Evolutionary conservation across 306 rosid genomes (phyloP).

Genomic region (Adenanthera pavonina): DNA sequence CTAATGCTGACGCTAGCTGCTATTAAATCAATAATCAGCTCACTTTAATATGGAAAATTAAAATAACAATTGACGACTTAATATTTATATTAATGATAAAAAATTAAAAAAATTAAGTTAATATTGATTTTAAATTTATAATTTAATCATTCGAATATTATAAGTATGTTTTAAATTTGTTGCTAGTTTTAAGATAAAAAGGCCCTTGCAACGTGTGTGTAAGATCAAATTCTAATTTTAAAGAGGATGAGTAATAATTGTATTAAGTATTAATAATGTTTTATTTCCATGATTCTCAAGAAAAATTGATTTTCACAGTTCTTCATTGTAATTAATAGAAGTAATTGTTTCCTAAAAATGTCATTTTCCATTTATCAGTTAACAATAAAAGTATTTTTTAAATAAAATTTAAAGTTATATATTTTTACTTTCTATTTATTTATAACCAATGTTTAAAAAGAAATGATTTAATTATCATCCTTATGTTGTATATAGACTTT

Average conservation of each 20-base stretch:
- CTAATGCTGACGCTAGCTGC: conserved; percentile 1
- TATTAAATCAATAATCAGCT: background rate
- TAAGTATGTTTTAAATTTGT: too few relatives aligned
- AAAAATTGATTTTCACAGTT: background rate
- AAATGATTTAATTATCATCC: too few relatives aligned
- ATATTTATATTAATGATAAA: background rate
- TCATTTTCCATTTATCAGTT: background rate
- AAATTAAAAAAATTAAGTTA: too few relatives aligned
- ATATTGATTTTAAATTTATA: too few relatives aligned
- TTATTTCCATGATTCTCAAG: background rate
- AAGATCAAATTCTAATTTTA: background rate
- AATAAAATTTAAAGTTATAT: background rate
- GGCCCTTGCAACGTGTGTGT: too few relatives aligned
- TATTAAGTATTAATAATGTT: background rate
- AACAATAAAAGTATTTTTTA: background rate
- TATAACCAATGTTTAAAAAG: too few relatives aligned
- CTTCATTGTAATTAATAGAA: background rate
- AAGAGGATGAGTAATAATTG: background rate
- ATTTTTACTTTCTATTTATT: too few relatives aligned
- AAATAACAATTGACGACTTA: background rate
- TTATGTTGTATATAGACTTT: too few relatives aligned
- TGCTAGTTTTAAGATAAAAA: too few relatives aligned
- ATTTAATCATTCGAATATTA: too few relatives aligned
- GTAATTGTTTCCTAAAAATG: background rate
- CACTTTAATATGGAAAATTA: background rate